Base-by-base conservation (phyloP, 2,329 filamentous ascomycete genomes). In the Colletotrichum sp. region DNA sequence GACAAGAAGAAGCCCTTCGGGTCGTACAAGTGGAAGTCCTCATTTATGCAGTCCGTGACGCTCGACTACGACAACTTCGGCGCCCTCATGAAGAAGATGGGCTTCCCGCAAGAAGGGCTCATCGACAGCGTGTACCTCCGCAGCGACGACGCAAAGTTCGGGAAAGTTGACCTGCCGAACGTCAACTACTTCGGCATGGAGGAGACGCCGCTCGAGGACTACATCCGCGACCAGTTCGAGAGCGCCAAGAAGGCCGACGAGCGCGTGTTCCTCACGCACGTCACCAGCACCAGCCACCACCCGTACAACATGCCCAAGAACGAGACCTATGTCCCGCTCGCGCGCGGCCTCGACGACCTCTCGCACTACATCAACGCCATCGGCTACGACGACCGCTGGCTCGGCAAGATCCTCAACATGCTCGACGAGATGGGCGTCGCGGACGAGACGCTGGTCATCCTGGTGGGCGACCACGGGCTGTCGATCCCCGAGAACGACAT, bases 391-490 rank as follows among this genome's bases (percentile, higher is more conserved):
- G 85, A 87, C 75, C 71, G 74, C 9, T 87, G 85, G 85, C 80
- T 86, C 12, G 83, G 81, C 16, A 81, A 85, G 65, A 78, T 86
- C 24, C 81, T 87, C 77, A 78, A 83, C 64, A 74, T 87, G 70
- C 81, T 88, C 9, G 85, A 88, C 30, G 84, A 88, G 39, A 78
- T 83, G 4, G 86, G 84, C 28, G 84, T 88, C 18, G 83, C 85
- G 16, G 84, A 88, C 71, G 83, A 86, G 75, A 89, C 87, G 7
- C 80, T 89, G 7, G 84, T 89, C 2, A 85, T 88, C 3, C 79
- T 88, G n/a, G 83, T 87, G 7, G 87, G 87, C 21, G 87, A 88
- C 77, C 83, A 82, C 78, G 85, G 85, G 57, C 84, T 85, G 77
- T 84, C 86, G 10, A 87, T 88, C 75, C 78, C 82, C 36, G 84